Evolutionary conservation across 2,329 filamentous ascomycete species (phyloP), one percentile per base, ranked within the genome.

Genomic region (Talaromyces islandicus): DNA sequence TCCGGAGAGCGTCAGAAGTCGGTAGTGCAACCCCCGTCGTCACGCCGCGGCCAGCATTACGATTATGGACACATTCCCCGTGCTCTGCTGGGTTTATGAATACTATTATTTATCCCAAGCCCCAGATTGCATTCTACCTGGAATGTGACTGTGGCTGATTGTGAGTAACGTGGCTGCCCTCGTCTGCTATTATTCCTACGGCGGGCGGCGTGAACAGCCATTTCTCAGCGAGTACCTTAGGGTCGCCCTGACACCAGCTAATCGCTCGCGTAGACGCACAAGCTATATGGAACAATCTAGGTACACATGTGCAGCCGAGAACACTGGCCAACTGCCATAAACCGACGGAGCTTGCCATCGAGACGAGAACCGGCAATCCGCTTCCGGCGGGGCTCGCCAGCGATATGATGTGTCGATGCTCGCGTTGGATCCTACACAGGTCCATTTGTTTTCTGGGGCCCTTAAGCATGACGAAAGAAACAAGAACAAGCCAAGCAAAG

Each of bases 1-100:
- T 70, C 67, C 70, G 71, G 71, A 67, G 71, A 68, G 65, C 71
- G 71, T 63, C 64, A 73, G 69, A 67, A 66, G 65, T 63, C 68
- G 65, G 66, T 65, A 69, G 71, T 69, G 73, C 71, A 71, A 69
- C 64, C 48, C 7, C 24, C 48, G 21, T 14, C 24, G 48, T 27
- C 27, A 52, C 14, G 27, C 24, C 14, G 27, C 48, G 9, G 25
- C 25, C 25, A 25, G 35, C 35, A n/a, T 38, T 38, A 7, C 7
- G 14, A 38, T 38, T 7, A 38, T 38, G 35, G 35, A 38, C 14
- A 38, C 6, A n/a, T 38, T 5, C 1, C 2, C 35, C 17, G 12
- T 35, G 12, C 32, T 11, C 12, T 50, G 43, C 43, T 50, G 43
- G 9, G 3, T 50, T 17, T 38, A 38, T 9, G 35, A 7, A 17